Evolutionary conservation across 176 grass and related monocot genomes (phyloP).

Genomic region (Paspalum vaginatum): DNA sequence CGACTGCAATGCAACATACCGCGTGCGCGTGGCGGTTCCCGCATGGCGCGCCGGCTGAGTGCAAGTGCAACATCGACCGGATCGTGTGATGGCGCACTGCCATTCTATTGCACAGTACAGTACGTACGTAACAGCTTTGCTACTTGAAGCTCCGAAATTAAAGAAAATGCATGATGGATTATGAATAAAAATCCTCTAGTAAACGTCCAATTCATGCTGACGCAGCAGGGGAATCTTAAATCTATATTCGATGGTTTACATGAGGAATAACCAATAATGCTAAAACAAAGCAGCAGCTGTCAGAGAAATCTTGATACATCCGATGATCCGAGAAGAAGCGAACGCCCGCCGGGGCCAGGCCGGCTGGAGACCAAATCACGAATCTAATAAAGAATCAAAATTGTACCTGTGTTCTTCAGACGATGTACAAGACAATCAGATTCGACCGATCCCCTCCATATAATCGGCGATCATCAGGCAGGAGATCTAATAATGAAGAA

Average conservation of each 20-base stretch:
- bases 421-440: slow-evolving; percentile 31
- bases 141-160: not conserved
- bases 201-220: not conserved
- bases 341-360: not conserved
- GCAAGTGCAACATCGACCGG: slow-evolving; percentile 39
- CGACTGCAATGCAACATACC: slow-evolving; percentile 29
- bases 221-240: not conserved
- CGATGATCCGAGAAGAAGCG: slow-evolving; percentile 3
- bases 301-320: slow-evolving; percentile 40
- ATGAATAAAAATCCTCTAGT: not conserved
- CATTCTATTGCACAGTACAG: not conserved
- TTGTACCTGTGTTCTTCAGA: slow-evolving; percentile 13
- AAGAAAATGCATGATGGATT: not conserved
- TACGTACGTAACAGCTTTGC: not conserved
- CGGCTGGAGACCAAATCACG: not conserved
- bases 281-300: not conserved
- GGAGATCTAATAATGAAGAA: too few species aligned
- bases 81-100: not conserved
- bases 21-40: slow-evolving; percentile 27
- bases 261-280: not conserved
- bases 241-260: not conserved
- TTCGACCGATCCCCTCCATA: not conserved
- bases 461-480: not conserved
- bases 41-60: slow-evolving; percentile 43
- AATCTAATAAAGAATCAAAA: slow-evolving; percentile 51